These are phyloP conservation scores for Candida boleticola DNA, from an alignment of 805 yeast species.

Conservation along the genomic window DNA sequence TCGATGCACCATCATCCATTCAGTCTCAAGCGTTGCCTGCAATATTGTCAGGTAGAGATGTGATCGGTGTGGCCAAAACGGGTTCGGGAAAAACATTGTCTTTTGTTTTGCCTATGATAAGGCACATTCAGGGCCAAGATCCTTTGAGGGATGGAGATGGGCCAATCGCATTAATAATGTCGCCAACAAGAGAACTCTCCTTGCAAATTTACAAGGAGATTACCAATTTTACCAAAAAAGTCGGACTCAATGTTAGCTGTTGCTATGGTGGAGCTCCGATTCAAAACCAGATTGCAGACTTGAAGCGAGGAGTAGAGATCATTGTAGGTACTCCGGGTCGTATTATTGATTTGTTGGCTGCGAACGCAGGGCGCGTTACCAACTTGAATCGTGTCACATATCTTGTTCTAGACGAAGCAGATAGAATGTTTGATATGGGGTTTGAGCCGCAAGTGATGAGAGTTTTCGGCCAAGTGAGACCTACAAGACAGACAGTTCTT, in stretches of 20 bases:
- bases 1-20: constrained; percentile 73
- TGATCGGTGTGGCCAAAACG: constrained; percentile 92
- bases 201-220: constrained; percentile 75
- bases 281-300: constrained; percentile 73
- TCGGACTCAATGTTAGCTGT: constrained; percentile 59
- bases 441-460: constrained; percentile 93
- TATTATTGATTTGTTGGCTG: constrained; percentile 80
- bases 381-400: constrained; percentile 69
- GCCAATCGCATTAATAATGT: constrained; percentile 74
- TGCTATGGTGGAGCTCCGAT: constrained; percentile 91
- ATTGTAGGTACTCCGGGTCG: constrained; percentile 95
- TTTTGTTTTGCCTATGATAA: constrained; percentile 75
- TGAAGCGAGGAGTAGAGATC: constrained; percentile 76
- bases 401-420: constrained; percentile 94
- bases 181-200: constrained; percentile 94
- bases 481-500: constrained; percentile 83
- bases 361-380: constrained; percentile 76
- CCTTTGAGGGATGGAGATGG: constrained; percentile 53
- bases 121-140: constrained; percentile 78
- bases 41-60: constrained; percentile 84
- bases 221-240: constrained; percentile 50
- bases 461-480: constrained; percentile 71
- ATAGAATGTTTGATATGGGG: constrained; percentile 94
- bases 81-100: constrained; percentile 96
- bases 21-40: constrained; percentile 91